Percentiles rank a stretch among this genome's conserved stretches.
Evolutionary conservation across 345 rosid genomes (phyloP).

Genomic region (Heritiera littoralis): DNA sequence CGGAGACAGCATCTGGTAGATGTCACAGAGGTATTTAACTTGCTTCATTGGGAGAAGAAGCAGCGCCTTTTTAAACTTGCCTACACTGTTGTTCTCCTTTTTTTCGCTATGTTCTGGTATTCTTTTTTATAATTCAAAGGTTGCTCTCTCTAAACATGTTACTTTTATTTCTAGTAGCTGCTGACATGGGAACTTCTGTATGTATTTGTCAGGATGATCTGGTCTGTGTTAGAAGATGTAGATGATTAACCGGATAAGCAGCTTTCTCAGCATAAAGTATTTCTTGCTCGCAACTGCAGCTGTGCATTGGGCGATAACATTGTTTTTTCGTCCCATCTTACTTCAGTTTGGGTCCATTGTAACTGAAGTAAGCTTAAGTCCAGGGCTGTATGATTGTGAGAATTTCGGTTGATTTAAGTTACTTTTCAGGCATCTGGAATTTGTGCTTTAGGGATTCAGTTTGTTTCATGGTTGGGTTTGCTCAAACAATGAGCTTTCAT

Average conservation of each 20-base stretch:
- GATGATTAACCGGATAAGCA: slow-evolving; percentile 19
- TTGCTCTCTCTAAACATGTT: background rate
- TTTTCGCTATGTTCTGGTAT: slow-evolving; percentile 84
- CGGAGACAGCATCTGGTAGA: slow-evolving; percentile 68
- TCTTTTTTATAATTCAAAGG: background rate
- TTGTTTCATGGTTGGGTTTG: background rate
- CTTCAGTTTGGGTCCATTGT: slow-evolving; percentile 14
- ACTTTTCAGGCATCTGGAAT: slow-evolving; percentile 9
- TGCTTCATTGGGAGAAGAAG: slow-evolving; percentile 88
- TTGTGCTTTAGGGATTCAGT: background rate
- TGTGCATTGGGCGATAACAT: background rate
- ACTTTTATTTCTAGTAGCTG: background rate
- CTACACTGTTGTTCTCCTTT: slow-evolving; percentile 67
- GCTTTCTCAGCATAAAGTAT: background rate
- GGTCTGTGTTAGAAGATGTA: slow-evolving; percentile 47
- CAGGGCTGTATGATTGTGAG: slow-evolving; percentile 13
- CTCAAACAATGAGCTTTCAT: background rate
- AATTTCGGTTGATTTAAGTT: slow-evolving; percentile 17
- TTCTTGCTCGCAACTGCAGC: slow-evolving; percentile 7
- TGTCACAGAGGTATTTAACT: slow-evolving; percentile 92
- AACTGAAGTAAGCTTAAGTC: slow-evolving; percentile 23
- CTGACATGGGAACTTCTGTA: slow-evolving; percentile 19
- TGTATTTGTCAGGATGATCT: slow-evolving; percentile 54
- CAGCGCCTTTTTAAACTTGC: slow-evolving; percentile 81
- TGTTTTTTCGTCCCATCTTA: background rate